Evolutionary conservation across 441 rosid genomes (phyloP), one percentile per base, ranked within the genome.

Genomic region (Isatis lusitanica): DNA sequence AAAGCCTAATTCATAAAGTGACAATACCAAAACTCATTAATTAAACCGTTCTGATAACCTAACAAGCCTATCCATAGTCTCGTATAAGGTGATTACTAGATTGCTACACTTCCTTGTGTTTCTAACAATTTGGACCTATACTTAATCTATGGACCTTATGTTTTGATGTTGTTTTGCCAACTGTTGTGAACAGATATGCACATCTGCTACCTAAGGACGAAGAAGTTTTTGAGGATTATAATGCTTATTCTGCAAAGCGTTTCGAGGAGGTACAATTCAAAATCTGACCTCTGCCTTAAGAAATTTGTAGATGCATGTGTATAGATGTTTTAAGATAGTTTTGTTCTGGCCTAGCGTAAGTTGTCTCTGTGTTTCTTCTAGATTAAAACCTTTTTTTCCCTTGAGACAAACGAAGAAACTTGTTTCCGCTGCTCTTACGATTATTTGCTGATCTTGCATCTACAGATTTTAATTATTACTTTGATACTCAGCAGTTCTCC

Each of bases 201-300:
- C 99, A 96, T 90, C 83, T 96, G 81, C 94, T 94, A 74, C 98
- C 99, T 18, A 91, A 80, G 83, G 95, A 92, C 48, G 97, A 92
- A 68, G 98, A 92, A 59, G 89, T 95, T 59, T 84, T 94, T 79
- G 98, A 91, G 74, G 94, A 94, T 79, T 92, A 92, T 83, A 84
- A 80, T 74, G 71, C 79, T 13, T 86, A 82, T 81, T 85, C 93
- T 11, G 76, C 89, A 71, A 96, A 90, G 82, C 86, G 95, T 64
- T 86, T 96, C 74, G 98, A 96, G 69, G 99, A 91, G 97, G 98
- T 96, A 90, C 68, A 31, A 8, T 62, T 59, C 35, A 63, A 50
- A 58, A 36, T 44, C 9, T 55, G 56, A 40, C 11, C 26, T 53
- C 4, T 10, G 50, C 48, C 21, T 47, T 56, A 73, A n/a, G 36